These are phyloP conservation scores for Candida parachauliodes DNA, from an alignment of 805 yeast species.

Conservation along the genomic window DNA sequence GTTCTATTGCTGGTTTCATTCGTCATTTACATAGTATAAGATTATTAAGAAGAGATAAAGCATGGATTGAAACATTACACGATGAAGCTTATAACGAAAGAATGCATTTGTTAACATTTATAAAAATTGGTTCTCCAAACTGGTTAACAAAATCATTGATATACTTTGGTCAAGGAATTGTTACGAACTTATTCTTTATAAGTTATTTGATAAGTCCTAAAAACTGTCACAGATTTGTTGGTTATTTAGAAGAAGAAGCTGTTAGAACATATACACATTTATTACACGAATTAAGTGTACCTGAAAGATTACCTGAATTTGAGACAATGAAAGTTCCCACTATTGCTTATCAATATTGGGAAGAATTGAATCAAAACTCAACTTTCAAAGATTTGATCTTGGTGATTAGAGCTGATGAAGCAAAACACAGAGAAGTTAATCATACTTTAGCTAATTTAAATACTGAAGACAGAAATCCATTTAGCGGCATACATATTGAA, in stretches of 20 bases:
- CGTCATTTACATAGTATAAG: constrained; percentile 64
- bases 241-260: constrained; percentile 75
- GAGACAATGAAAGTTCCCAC: constrained; percentile 46
- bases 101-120: constrained; percentile 69
- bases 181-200: constrained; percentile 61
- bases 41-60: constrained; percentile 60
- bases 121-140: constrained; percentile 60
- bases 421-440: constrained; percentile 76
- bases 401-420: constrained; percentile 70
- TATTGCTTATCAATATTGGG: constrained; percentile 64
- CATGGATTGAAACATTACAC: constrained; percentile 67
- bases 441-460: constrained; percentile 70
- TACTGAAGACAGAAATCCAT: constrained; percentile 61
- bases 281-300: constrained; percentile 50
- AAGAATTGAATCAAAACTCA: constrained; percentile 45
- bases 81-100: constrained; percentile 79
- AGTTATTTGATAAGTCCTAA: constrained; percentile 56
- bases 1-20: constrained; percentile 69
- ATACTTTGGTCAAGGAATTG: constrained; percentile 65
- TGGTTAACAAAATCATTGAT: constrained; percentile 43
- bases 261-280: constrained; percentile 64
- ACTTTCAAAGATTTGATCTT: constrained; percentile 57
- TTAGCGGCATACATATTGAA: constrained; percentile 42
- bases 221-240: constrained; percentile 71
- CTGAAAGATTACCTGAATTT: constrained; percentile 48